Percentiles rank a stretch among this genome's conserved stretches.
Conservation (phyloP, 495 filamentous ascomycete genomes). For the Pyrenula massariospora region DNA sequence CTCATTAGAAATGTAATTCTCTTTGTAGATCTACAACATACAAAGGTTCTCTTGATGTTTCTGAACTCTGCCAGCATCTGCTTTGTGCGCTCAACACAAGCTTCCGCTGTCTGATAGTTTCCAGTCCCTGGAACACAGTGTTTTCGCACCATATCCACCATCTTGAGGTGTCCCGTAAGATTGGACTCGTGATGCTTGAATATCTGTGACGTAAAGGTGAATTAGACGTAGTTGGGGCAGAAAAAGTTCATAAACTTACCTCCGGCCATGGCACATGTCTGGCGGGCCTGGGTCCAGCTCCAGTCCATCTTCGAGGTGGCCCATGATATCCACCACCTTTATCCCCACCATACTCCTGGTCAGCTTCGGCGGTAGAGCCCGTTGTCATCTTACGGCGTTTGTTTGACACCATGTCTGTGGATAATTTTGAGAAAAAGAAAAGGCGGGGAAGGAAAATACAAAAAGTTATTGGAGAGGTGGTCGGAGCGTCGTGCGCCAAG, state of each 20-base stretch:
- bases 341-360: background rate
- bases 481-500: too few species aligned
- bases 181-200: conserved; percentile 19
- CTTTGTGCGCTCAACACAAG: conserved; percentile 11
- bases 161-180: conserved; percentile 19
- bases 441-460: too few species aligned
- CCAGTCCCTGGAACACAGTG: conserved; percentile 12
- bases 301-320: conserved; percentile 12
- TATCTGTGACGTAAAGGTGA: conserved; percentile 7
- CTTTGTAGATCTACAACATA: too few species aligned
- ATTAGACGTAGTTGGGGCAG: background rate
- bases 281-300: conserved; percentile 13
- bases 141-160: conserved; percentile 21
- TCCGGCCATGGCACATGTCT: conserved; percentile 14
- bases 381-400: too few species aligned
- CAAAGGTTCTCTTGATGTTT: conserved; percentile 9
- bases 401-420: too few species aligned
- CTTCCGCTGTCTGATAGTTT: conserved; percentile 11
- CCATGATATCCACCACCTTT: conserved; percentile 12
- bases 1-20: too few species aligned
- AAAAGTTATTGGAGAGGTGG: too few species aligned
- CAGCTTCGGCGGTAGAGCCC: too few species aligned
- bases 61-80: conserved; percentile 15
- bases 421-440: too few species aligned
- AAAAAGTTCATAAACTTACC: conserved; percentile 3